Percentiles rank a stretch among this genome's conserved stretches.
Conservation (phyloP, 345 rosid genomes). For the Acer yangbiense region DNA sequence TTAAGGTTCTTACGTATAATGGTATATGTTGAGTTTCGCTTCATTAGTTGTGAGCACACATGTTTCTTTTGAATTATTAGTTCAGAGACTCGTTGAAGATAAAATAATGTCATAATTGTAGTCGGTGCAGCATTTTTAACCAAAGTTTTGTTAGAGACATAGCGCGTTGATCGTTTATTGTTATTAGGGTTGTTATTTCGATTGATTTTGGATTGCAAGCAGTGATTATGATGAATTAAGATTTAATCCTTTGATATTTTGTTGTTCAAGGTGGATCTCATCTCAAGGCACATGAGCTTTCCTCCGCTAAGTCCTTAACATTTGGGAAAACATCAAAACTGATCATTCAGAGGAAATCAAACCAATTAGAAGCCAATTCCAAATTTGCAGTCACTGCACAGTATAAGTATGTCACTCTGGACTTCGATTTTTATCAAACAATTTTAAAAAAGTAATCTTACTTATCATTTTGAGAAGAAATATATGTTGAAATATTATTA, state of each 20-base stretch:
- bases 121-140: background rate
- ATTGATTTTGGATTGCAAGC: background rate
- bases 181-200: too few species aligned
- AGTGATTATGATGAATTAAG: background rate
- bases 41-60: too few species aligned
- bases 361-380: conserved; percentile 23
- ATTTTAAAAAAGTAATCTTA: background rate
- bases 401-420: conserved; percentile 45
- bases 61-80: too few species aligned
- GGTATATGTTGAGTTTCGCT: too few species aligned
- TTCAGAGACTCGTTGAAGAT: too few species aligned
- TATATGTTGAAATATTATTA: too few species aligned
- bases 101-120: background rate
- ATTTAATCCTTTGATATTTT: conserved; percentile 1
- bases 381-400: conserved; percentile 59
- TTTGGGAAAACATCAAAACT: conserved; percentile 41
- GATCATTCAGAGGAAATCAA: conserved; percentile 43
- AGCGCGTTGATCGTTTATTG: too few species aligned
- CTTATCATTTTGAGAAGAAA: too few species aligned
- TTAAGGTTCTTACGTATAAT: too few species aligned
- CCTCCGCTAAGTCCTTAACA: conserved; percentile 42
- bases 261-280: conserved; percentile 43
- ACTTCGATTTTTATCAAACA: background rate
- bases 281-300: conserved; percentile 40
- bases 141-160: background rate